A percentile compares a stretch with the other conserved stretches of the same genome.
Conservation (phyloP, 148 eudicot genomes). For the Mesembryanthemum crystallinum region DNA sequence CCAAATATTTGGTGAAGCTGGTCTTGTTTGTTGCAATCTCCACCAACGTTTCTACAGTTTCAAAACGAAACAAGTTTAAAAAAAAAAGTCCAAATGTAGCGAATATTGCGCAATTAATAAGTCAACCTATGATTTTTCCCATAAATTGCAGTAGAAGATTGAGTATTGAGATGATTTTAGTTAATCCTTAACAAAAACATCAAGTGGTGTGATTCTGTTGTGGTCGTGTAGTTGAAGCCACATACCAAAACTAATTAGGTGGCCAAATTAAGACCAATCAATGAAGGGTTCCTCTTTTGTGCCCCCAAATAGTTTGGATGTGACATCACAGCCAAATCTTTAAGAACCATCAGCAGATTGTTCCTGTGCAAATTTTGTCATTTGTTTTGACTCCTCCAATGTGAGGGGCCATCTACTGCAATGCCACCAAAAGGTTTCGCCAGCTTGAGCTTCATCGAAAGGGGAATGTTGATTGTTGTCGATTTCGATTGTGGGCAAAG, state of each 20-base stretch:
- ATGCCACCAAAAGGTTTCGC: background rate
- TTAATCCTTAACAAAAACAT: background rate
- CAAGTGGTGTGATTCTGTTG: background rate
- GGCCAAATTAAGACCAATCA: constrained; percentile 21
- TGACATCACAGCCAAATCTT: constrained; percentile 25
- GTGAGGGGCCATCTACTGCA: background rate
- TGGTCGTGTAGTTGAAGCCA: background rate
- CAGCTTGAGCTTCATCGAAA: constrained; percentile 9
- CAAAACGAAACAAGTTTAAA: too few species aligned
- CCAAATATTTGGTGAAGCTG: too few species aligned
- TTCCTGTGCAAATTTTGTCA: constrained; percentile 12
- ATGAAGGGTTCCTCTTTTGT: background rate
- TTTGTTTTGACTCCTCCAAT: constrained; percentile 17
- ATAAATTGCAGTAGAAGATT: background rate
- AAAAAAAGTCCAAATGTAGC: too few species aligned
- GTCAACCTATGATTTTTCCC: background rate
- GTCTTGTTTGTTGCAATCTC: too few species aligned
- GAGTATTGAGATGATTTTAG: too few species aligned
- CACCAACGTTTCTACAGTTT: too few species aligned
- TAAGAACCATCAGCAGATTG: background rate
- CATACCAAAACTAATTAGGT: background rate
- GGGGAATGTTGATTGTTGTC: background rate
- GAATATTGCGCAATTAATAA: background rate
- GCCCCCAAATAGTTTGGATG: constrained; percentile 17
- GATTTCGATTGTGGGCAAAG: too few species aligned